phyloP scores from a whole-genome alignment of 1,139 yeast species.

The Geotrichum bryndzae region DNA sequence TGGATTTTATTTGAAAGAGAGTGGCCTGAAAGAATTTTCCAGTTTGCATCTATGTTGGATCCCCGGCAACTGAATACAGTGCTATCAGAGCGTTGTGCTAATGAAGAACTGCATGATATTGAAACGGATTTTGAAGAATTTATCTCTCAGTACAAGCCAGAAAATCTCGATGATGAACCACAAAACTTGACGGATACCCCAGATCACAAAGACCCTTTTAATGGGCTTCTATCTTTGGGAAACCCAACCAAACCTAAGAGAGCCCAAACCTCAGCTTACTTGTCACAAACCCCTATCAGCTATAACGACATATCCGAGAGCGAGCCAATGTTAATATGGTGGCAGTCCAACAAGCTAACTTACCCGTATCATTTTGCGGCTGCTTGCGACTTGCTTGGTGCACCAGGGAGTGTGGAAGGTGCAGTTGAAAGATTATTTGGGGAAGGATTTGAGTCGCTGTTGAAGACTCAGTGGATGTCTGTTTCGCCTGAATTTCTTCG shows the following conservation, averaged over 20 bases:
- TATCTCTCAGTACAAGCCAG: background rate
- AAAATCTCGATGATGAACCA: background rate
- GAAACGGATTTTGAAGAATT: background rate
- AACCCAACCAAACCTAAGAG: background rate
- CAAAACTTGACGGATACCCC: background rate
- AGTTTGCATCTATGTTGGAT: slow-evolving; percentile 6
- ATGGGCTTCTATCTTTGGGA: background rate
- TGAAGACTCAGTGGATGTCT: background rate
- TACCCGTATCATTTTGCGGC: background rate
- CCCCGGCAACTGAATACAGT: slow-evolving; percentile 6
- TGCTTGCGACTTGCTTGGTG: background rate
- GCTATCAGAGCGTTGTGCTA: background rate
- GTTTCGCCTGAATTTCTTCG: background rate
- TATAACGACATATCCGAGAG: background rate
- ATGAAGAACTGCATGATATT: background rate
- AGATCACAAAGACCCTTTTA: background rate
- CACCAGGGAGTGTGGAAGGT: background rate
- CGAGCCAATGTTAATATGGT: background rate
- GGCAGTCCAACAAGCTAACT: background rate
- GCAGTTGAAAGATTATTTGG: background rate
- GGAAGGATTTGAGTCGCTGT: background rate
- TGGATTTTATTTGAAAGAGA: slow-evolving; percentile 5
- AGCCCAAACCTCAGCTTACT: background rate
- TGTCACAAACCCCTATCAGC: background rate
- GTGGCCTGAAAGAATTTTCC: slow-evolving; percentile 3